Base-by-base conservation (phyloP, 352 stramenopile species). In the Phytophthora megakarya region DNA sequence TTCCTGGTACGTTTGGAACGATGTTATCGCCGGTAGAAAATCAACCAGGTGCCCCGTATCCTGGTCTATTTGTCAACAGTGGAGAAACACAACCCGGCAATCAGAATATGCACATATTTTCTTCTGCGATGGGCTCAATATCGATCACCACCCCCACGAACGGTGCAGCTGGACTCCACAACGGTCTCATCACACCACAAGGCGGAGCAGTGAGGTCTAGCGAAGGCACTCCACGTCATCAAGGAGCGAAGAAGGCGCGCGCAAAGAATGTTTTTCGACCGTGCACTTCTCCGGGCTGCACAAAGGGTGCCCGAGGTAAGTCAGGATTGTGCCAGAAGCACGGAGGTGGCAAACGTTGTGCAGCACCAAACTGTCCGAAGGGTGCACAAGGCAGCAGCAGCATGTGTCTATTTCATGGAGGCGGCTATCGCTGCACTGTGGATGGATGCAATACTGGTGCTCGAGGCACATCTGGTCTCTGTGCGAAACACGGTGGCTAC, bases 271-370 rank as follows among this genome's bases (percentile, higher is more conserved):
- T 87, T 16, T 88, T 92, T 56, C 81, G 83, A 5, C 79, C 70
- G 15, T 96, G 88, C 46, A 79, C 72, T 15, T 42, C 67, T 1
- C 67, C 79, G 1, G 81, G 82, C 1, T 96, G 88, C 50, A 84
- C 74, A 39, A 95, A 95, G 63, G 82, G 84, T 37, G 86, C 84
- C 38, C 83, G 86, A 32, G 87, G 86, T 26, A 92, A 92, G 52
- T 92, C 81, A 11, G 83, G 86, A n/a, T 61, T 90, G 21, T 96
- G 89, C 39, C 88, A 94, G 23, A 88, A 90, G 54, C 89, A 96
- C 67, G 89, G 89, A 23, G 89, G 89, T 25, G 88, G 89, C 50
- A 93, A 93, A 66, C 81, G 82, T 18, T 96, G 89, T 49, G 72
- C 74, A 0, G 57, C 66, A 2, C 49, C 72, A 0, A 71, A 82